Base-by-base conservation (phyloP, 2,329 filamentous ascomycete species). In the Ophiostoma quercus region DNA sequence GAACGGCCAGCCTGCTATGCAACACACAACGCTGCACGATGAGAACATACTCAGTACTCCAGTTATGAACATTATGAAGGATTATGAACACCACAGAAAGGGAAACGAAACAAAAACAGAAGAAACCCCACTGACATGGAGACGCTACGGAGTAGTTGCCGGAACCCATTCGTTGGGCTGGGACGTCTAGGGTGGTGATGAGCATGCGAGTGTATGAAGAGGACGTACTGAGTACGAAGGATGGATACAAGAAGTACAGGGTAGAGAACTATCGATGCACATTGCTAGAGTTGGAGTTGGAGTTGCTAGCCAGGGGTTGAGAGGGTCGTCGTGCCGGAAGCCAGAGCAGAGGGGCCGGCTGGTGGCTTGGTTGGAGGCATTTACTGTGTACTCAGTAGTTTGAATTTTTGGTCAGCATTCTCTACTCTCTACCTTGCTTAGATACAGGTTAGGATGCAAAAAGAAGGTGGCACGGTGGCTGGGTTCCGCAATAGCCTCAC, bases 81-180 rank as follows among this genome's bases (percentile, higher is more conserved):
- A 39, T 8, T 47, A 47, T 47, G 43, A 54, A 54, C 47, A 54
- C 47, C 47, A 22, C 22, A 57, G 25, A 65, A 62, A 57, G 57
- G 47, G 57, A 65, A 65, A 65, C 62, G 62, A 34, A 37, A 67
- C 51, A 68, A 62, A 22, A 57, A n/a, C 25, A 57, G 22, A 57
- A 11, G 14, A 65, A 57, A 25, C 51, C 54, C 69, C 69, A 68
- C 63, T 65, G 16, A 37, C 37, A 68, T 63, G 63, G 66, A 57
- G 68, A 67, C 67, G 60, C 68, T 72, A 69, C 68, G 67, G 70
- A 32, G 60, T 69, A 68, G 68, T 60, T 71, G 68, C 70, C 70
- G 70, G 70, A 69, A 70, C 70, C 70, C 70, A 71, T 69, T 69
- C 67, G 66, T 67, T 72, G 70, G 71, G 70, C 71, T 71, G 69